Conservation (phyloP, 2,329 filamentous ascomycete species). For the Cytospora piceicola region DNA sequence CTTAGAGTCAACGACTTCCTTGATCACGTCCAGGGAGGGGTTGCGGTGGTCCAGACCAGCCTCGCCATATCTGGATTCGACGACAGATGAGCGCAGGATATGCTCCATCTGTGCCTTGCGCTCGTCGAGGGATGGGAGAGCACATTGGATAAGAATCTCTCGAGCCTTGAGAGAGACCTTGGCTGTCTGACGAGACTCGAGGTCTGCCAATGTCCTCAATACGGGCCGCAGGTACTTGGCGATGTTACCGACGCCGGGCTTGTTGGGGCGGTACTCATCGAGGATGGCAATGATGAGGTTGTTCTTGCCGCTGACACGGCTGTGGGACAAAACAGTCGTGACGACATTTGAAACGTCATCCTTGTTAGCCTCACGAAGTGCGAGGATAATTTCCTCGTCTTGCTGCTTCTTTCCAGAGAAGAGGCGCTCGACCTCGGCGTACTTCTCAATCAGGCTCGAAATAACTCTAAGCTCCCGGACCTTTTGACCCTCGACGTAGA, state of each 20-base stretch:
- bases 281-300: slow-evolving; percentile 89
- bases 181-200: slow-evolving; percentile 81
- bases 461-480: slow-evolving; percentile 86
- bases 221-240: slow-evolving; percentile 83
- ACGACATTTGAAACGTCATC: slow-evolving; percentile 86
- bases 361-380: slow-evolving; percentile 94
- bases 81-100: slow-evolving; percentile 91
- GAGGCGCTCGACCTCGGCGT: slow-evolving; percentile 80
- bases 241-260: slow-evolving; percentile 84
- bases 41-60: slow-evolving; percentile 95
- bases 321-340: slow-evolving; percentile 90
- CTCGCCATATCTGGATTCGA: slow-evolving; percentile 97
- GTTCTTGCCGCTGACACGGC: slow-evolving; percentile 90
- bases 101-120: slow-evolving; percentile 97
- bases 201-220: slow-evolving; percentile 84
- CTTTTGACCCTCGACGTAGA: slow-evolving; percentile 87
- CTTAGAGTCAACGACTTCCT: slow-evolving; percentile 97
- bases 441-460: slow-evolving; percentile 76
- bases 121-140: slow-evolving; percentile 94
- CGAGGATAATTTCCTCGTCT: slow-evolving; percentile 91
- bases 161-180: slow-evolving; percentile 98
- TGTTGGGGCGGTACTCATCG: slow-evolving; percentile 93
- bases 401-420: slow-evolving; percentile 85
- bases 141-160: slow-evolving; percentile 96
- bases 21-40: slow-evolving; percentile 86